A percentile compares a stretch with the other conserved stretches of the same genome.
phyloP scores from a whole-genome alignment of 73 alveolate genomes.

The Paramecium sexaurelia region DNA sequence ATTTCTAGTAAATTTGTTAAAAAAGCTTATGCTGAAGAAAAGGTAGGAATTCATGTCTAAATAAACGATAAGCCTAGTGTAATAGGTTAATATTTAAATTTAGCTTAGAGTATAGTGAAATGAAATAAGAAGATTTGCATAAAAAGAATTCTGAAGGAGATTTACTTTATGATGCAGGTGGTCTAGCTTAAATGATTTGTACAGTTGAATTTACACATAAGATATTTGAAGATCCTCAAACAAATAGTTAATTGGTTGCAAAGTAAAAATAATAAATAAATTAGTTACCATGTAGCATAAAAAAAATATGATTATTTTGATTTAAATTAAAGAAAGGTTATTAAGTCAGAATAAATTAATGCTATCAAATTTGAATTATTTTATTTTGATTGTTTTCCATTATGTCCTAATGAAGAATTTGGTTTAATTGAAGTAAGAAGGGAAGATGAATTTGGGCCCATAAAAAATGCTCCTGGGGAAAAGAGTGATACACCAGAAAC shows the following conservation, averaged over 20 bases:
- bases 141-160: constrained; percentile 62
- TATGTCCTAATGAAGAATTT: constrained; percentile 65
- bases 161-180: constrained; percentile 73
- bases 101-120: constrained; percentile 79
- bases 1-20: constrained; percentile 71
- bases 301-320: constrained; percentile 77
- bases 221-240: background rate
- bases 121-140: constrained; percentile 66
- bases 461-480: constrained; percentile 82
- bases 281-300: constrained; percentile 80
- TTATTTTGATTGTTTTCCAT: constrained; percentile 74
- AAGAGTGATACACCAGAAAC: constrained; percentile 79
- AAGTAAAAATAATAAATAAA: background rate
- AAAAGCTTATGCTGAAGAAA: constrained; percentile 72
- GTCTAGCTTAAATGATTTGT: constrained; percentile 75
- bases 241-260: background rate
- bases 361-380: constrained; percentile 84
- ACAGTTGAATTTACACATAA: constrained; percentile 49
- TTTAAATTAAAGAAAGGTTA: constrained; percentile 43
- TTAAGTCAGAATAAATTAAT: constrained; percentile 69
- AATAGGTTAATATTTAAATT: background rate
- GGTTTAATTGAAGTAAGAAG: constrained; percentile 75
- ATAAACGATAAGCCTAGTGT: constrained; percentile 71
- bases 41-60: constrained; percentile 77
- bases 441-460: constrained; percentile 87